Evolutionary conservation across 768 basidiomycete genomes (phyloP), one percentile per base, ranked within the genome.

Genomic region (Tricholoma furcatifolium): DNA sequence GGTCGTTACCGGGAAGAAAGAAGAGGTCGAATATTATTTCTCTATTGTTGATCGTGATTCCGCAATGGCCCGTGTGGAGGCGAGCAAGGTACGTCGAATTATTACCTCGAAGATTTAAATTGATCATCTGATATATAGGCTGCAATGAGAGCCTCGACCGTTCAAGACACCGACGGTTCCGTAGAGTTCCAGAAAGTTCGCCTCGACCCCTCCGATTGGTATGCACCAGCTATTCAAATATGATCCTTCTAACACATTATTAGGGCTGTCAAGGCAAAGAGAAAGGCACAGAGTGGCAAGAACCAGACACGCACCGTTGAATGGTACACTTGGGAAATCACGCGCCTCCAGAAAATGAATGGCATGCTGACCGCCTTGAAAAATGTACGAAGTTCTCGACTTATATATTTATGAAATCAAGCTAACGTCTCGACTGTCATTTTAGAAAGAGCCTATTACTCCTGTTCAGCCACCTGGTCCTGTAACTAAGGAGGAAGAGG

Each of bases 11-110:
- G 51, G 51, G 2, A 52, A 39, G 35, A 52, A 46, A 17, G 51
- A 52, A 44, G 51, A 52, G 36, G 51, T 52, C 36, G 51, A 52
- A 27, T 46, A 45, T 43, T 52, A 44, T 43, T 52, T 52, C 43
- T 44, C 51, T 14, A 23, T 52, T 17, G 43, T 52, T 10, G 51
- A 52, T 39, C 51, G 44, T 5, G 51, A 45, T 43, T 36, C 51
- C 7, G 51, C 51, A 14, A 45, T 52, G 51, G 43, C 51, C 14
- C 43, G 43, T 7, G 43, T 46, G 9, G 51, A 52, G 27, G 35
- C 43, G 3, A 52, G 51, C 51, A 52, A 52, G 36, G 51, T 52
- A 46, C 6, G 20, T 14, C 35, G 14, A 15, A 10, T 24, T n/a
- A 2, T 40, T 21, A 4, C 6, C 4, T 34, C 9, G 8, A 17